Conservation (phyloP, 495 filamentous ascomycete genomes). For the Amphirosellinia nigrospora region DNA sequence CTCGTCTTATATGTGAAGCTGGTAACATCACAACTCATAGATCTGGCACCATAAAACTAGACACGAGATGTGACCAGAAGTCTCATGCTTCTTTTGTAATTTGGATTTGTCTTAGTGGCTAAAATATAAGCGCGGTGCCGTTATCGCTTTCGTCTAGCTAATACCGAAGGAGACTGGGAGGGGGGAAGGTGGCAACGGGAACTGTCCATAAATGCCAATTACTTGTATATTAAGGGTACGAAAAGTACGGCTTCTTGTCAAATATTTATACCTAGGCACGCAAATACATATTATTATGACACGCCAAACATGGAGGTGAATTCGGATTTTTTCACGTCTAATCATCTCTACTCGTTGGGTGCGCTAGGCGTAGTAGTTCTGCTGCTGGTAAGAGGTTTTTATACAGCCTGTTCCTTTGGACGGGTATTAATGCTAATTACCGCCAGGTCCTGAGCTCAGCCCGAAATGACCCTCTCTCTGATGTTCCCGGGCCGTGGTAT, state of each 20-base stretch:
- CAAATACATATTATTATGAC: background rate
- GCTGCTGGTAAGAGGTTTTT: background rate
- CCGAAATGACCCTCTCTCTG: background rate
- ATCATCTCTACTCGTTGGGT: background rate
- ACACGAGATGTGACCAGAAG: too few relatives aligned
- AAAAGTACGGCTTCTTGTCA: background rate
- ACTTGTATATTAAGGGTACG: background rate
- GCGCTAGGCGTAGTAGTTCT: background rate
- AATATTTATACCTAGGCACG: background rate
- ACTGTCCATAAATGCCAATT: background rate
- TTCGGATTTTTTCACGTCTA: background rate
- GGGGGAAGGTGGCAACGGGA: too few relatives aligned
- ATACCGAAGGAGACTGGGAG: too few relatives aligned
- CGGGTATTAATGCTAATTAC: background rate
- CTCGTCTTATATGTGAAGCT: too few relatives aligned
- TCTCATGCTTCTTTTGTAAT: too few relatives aligned
- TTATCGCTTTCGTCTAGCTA: too few relatives aligned
- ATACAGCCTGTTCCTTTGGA: background rate
- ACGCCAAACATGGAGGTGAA: background rate
- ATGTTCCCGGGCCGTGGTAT: constrained; percentile 30
- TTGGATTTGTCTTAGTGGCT: too few relatives aligned
- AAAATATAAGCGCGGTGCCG: too few relatives aligned
- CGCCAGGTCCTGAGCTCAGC: background rate
- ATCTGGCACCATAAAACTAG: too few relatives aligned
- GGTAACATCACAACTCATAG: too few relatives aligned